phyloP scores from a whole-genome alignment of 129 eudicot species.

The Tanacetum coccineum region DNA sequence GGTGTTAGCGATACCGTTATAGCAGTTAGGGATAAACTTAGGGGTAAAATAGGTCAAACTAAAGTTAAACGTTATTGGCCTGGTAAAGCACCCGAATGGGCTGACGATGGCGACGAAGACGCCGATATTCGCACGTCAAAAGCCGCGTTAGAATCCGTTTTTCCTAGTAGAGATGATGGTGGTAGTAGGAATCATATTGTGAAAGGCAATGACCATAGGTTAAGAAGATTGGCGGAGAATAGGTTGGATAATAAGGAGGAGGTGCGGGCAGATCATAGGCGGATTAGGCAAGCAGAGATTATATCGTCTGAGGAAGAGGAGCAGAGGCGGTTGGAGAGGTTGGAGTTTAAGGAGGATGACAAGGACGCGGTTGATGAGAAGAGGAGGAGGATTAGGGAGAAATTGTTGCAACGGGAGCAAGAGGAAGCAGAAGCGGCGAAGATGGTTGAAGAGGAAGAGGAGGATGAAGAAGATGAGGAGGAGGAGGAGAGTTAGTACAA shows the following conservation, averaged over 20 bases:
- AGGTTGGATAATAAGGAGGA: conserved; percentile 73
- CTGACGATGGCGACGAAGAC: conserved; percentile 82
- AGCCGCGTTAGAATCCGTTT: neutral
- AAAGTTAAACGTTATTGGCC: conserved; percentile 98
- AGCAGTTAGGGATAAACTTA: conserved; percentile 79
- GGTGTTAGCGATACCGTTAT: conserved; percentile 84
- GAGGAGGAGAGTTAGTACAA: conserved; percentile 82
- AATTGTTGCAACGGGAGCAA: too few relatives aligned
- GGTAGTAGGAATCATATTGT: conserved; percentile 6
- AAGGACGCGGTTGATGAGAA: too few relatives aligned
- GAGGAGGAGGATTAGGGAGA: too few relatives aligned
- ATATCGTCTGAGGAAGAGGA: conserved; percentile 77
- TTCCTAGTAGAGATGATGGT: too few relatives aligned
- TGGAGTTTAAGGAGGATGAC: conserved; percentile 56
- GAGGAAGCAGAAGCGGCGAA: too few relatives aligned
- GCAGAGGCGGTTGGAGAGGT: conserved; percentile 50
- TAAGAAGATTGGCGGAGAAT: conserved; percentile 75
- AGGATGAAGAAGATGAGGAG: too few relatives aligned
- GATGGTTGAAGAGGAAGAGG: too few relatives aligned
- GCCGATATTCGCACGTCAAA: conserved; percentile 59
- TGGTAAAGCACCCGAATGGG: conserved; percentile 99
- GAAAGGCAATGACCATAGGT: conserved; percentile 65
- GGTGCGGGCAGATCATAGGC: conserved; percentile 74
- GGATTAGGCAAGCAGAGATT: conserved; percentile 92
- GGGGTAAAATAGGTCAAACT: conserved; percentile 90